A percentile compares a stretch with the other conserved stretches of the same genome.
Conservation (phyloP, 2,329 filamentous ascomycete genomes). For the Immersiporthe knoxdaviesiana region DNA sequence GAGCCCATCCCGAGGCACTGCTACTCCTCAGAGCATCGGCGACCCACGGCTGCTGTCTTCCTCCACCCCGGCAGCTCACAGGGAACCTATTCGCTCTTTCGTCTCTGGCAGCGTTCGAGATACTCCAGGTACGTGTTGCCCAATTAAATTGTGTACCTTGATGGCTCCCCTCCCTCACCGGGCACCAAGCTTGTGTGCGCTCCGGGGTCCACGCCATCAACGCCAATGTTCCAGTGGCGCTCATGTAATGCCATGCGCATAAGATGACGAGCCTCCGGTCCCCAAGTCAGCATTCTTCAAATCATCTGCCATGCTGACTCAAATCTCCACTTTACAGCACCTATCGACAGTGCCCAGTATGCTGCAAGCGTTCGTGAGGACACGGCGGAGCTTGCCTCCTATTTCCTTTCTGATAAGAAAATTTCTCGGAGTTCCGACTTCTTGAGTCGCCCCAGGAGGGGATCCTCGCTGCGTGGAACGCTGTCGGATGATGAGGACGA, state of each 20-base stretch:
- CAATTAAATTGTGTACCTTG: conserved; percentile 16
- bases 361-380: conserved; percentile 81
- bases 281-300: neutral
- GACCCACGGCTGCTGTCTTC: conserved; percentile 45
- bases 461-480: conserved; percentile 11
- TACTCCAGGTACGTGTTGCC: conserved; percentile 52
- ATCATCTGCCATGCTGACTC: conserved; percentile 9
- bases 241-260: neutral
- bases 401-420: conserved; percentile 71
- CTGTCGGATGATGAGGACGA: conserved; percentile 37
- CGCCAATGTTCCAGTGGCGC: neutral
- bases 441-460: conserved; percentile 42
- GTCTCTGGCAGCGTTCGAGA: conserved; percentile 68
- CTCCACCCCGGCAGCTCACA: conserved; percentile 49
- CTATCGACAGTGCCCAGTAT: conserved; percentile 71
- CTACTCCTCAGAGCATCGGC: conserved; percentile 33
- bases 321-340: conserved; percentile 42
- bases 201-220: neutral
- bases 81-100: conserved; percentile 73
- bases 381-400: conserved; percentile 83
- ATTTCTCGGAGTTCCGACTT: conserved; percentile 50
- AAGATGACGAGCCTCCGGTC: neutral
- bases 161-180: conserved; percentile 13
- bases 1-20: conserved; percentile 31
- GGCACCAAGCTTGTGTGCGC: neutral